A percentile compares a stretch with the other conserved stretches of the same genome.
These are phyloP conservation scores for Penicillium coprophilum DNA, from an alignment of 495 filamentous ascomycete species.

Conservation along the genomic window DNA sequence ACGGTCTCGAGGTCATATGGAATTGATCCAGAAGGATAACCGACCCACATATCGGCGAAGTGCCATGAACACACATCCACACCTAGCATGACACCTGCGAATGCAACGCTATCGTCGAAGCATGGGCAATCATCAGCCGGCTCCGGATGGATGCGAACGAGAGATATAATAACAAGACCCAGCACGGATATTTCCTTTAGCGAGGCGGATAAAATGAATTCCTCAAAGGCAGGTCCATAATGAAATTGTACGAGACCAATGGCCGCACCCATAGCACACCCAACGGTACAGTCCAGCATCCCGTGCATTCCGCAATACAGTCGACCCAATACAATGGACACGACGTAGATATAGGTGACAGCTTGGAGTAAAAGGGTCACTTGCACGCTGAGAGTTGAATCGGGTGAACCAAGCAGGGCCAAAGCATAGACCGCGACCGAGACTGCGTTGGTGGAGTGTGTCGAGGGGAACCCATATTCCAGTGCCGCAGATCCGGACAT, in stretches of 20 bases:
- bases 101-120: constrained; percentile 94
- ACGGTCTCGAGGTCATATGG: constrained; percentile 63
- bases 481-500: constrained; percentile 94
- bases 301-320: constrained; percentile 99
- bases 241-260: constrained; percentile 69
- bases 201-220: constrained; percentile 53
- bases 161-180: constrained; percentile 62
- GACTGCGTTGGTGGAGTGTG: constrained; percentile 94
- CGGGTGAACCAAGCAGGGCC: constrained; percentile 58
- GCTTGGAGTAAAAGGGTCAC: constrained; percentile 60
- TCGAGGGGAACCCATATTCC: constrained; percentile 96
- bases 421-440: constrained; percentile 88
- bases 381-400: constrained; percentile 47
- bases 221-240: constrained; percentile 65
- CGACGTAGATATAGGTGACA: constrained; percentile 75
- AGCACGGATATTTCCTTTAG: constrained; percentile 58
- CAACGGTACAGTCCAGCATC: constrained; percentile 83
- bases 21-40: constrained; percentile 59
- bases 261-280: constrained; percentile 68
- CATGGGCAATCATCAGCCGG: constrained; percentile 96
- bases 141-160: constrained; percentile 90
- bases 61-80: constrained; percentile 80
- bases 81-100: constrained; percentile 85
- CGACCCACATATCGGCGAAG: constrained; percentile 59
- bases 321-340: constrained; percentile 86